Base-by-base conservation (phyloP, 2,329 filamentous ascomycete species). In the Cladosporium sp. region DNA sequence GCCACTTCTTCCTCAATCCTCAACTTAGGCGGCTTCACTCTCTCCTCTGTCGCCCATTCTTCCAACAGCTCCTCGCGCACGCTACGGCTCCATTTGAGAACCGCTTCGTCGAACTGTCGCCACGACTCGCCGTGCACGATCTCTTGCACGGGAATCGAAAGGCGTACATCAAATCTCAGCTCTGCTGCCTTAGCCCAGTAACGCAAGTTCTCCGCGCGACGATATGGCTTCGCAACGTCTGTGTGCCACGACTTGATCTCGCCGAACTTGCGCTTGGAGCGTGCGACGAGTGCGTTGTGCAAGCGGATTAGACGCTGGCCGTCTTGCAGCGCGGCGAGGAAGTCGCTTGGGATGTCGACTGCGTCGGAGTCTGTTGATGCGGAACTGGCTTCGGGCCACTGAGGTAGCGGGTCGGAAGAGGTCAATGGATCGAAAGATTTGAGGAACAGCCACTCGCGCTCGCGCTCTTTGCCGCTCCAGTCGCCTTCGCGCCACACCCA, bases 181-280 rank as follows among this genome's bases (percentile, higher is more conserved):
- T 99, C 92, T 7, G 92, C 92, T 1, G 93, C 94, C 78, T 99
- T 99, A 75, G 89, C 84, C 93, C 94, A 99, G 79, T 89, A 99
- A 40, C 92, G 85, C 62, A 99, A 81, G 72, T 99, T 99, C 67
- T 99, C 94, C 3, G 92, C 91, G 63, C 88, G 88, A 51, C 94
- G 88, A 73, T 99, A 99, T 0, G 94, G 94, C 75, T 97, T 97
- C 61, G 86, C 87, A 9, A 94, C 93, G 73, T 99, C 92, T n/a
- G 86, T 87, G 73, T 97, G 94, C 73, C 88, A 97, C 9, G 84
- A 83, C 59, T 90, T 91, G 70, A 99, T 97, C 63, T 90, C 85
- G 55, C 92, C 92, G 71, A 97, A 97, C 7, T 89, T 89, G 30
- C 90, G 84, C 70, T 88, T 87, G 20, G 92, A 97, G 71, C 90